Conservation (phyloP, 2,329 filamentous ascomycete genomes). For the Cladosporium halotolerans region DNA sequence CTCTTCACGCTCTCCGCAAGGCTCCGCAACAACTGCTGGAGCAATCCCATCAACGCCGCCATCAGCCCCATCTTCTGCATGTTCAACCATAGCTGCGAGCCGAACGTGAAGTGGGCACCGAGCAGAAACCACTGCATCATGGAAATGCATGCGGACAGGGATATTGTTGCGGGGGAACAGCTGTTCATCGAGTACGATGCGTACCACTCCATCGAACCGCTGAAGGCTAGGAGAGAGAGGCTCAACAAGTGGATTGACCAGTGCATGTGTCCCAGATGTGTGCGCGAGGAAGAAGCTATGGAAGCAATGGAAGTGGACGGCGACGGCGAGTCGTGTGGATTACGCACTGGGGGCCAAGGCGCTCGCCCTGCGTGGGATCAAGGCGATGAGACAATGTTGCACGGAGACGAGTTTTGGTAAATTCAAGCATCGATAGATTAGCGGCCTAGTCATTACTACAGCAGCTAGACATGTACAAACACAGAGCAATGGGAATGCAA, state of each 20-base stretch:
- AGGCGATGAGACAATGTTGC: too few relatives aligned
- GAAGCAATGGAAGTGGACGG: too few relatives aligned
- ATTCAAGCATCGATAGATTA: too few relatives aligned
- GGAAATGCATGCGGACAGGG: conserved; percentile 10
- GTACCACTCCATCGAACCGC: conserved; percentile 15
- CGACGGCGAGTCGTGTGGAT: too few relatives aligned
- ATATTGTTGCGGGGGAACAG: conserved; percentile 23
- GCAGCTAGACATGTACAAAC: too few relatives aligned
- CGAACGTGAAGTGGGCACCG: conserved; percentile 73
- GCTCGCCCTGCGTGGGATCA: too few relatives aligned
- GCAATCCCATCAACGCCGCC: conserved; percentile 45
- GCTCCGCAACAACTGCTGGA: conserved; percentile 76
- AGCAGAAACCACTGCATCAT: conserved; percentile 17
- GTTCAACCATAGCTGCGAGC: conserved; percentile 90
- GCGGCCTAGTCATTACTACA: too few relatives aligned
- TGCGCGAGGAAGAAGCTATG: conserved; percentile 17
- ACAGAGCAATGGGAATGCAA: too few relatives aligned
- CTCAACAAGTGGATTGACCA: conserved; percentile 24
- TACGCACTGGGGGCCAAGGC: too few relatives aligned
- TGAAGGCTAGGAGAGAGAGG: conserved; percentile 16
- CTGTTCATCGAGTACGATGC: conserved; percentile 27
- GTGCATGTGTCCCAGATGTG: conserved; percentile 24
- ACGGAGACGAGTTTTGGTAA: too few relatives aligned
- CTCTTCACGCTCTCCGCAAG: conserved; percentile 85
- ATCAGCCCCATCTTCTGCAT: conserved; percentile 88